Percentiles rank a stretch among this genome's conserved stretches.
Conservation (phyloP, 805 yeast genomes). For the Candida easanensis region DNA sequence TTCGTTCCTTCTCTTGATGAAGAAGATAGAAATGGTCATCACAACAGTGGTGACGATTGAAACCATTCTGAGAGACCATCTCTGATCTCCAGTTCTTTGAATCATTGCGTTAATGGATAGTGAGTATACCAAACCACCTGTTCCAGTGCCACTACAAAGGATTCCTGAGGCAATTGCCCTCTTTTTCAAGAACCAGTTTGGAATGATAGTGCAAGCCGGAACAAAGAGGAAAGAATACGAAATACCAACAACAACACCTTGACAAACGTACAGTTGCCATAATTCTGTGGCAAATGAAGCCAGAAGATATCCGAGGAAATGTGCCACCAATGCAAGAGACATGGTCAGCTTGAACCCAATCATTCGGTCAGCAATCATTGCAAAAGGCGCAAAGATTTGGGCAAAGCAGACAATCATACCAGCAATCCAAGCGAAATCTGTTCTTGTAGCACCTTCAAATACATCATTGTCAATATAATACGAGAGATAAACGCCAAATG, state of each 20-base stretch:
- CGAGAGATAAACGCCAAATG: constrained; percentile 60
- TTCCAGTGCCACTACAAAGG: constrained; percentile 48
- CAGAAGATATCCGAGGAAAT: constrained; percentile 53
- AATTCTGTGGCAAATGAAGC: constrained; percentile 57
- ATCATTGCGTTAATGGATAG: constrained; percentile 43
- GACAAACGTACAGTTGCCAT: constrained; percentile 69
- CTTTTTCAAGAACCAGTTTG: constrained; percentile 67
- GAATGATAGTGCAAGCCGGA: constrained; percentile 58
- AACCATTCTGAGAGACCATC: constrained; percentile 48
- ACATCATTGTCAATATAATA: constrained; percentile 48
- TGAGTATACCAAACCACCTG: constrained; percentile 47
- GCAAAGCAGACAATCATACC: constrained; percentile 59
- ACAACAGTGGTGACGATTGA: constrained; percentile 36
- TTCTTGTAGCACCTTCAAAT: constrained; percentile 52
- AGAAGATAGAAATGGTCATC: constrained; percentile 37
- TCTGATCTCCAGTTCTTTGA: constrained; percentile 38
- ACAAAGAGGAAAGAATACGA: constrained; percentile 50
- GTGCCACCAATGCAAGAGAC: constrained; percentile 45
- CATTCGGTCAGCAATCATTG: constrained; percentile 43
- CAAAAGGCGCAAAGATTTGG: constrained; percentile 59
- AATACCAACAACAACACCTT: constrained; percentile 61
- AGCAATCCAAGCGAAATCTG: constrained; percentile 65
- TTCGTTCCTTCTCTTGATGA: constrained; percentile 33
- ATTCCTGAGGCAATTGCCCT: constrained; percentile 54
- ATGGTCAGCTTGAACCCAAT: constrained; percentile 50